Base-by-base conservation (phyloP, 2,329 filamentous ascomycete species). In the Arthrobotrys megalospora region DNA sequence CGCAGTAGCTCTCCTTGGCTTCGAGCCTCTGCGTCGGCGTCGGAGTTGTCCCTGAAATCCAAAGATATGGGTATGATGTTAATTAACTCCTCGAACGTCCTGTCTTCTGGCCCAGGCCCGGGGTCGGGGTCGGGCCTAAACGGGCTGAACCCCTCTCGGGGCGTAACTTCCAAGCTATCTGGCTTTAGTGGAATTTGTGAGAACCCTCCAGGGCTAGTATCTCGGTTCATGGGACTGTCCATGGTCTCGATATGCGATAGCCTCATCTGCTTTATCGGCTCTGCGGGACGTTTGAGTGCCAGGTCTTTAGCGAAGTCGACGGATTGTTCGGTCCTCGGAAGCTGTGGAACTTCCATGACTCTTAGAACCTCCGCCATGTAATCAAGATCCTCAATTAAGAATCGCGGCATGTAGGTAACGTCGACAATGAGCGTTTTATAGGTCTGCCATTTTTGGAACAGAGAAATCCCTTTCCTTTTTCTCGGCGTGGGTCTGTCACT, bases 351-450 rank as follows among this genome's bases (percentile, higher is more conserved):
- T 24, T 62, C 52, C 55, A 76, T 24, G 5, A 76, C 72, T n/a
- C 72, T 68, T 12, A 76, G 36, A 10, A 76, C 16, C 32, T 76
- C 72, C 2, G 72, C 65, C 48, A 76, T 64, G 4, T 16, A 41
- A 12, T 63, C 63, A 28, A 75, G 43, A 21, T 53, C 16, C 4
- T 63, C 16, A 10, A 68, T 68, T 24, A 75, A 43, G 19, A n/a
- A 7, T 7, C 47, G 19, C n/a, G 55, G 43, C 6, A 36, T 16
- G 38, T 45, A 43, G 6, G 41, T 32, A 5, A 76, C 1, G 3
- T 64, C 32, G 6, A 41, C 11, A n/a, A 76, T 24, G 12, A 58
- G 28, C 4, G 28, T 36, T 28, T 55, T 69, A 11, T 50, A 19
- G 7, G 14, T 2, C 6, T 69, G 32, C 64, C 72, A 76, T 36